Evolutionary conservation across 1,284 basidiomycete genomes (phyloP).

Genomic region (Mrakiaceae sp.): DNA sequence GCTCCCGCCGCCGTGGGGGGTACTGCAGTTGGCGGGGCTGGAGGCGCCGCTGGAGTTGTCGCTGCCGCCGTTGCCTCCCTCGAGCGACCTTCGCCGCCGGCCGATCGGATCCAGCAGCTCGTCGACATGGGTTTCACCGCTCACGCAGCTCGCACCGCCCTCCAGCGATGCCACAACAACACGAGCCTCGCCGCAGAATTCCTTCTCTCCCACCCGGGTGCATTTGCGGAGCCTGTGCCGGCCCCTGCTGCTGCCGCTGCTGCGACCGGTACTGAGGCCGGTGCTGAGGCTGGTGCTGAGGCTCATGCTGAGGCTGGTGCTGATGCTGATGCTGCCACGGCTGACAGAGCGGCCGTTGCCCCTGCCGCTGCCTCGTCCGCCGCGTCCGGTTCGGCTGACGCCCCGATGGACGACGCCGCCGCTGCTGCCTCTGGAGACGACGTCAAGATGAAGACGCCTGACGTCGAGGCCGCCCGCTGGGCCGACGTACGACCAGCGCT

Average conservation of each 20-base stretch:
- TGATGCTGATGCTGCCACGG: slow-evolving; percentile 17
- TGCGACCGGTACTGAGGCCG: not conserved
- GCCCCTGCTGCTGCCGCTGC: slow-evolving; percentile 22
- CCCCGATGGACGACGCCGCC: slow-evolving; percentile 7
- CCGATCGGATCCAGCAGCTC: slow-evolving; percentile 70
- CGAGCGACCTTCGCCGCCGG: slow-evolving; percentile 23
- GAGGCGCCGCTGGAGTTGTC: slow-evolving; percentile 30
- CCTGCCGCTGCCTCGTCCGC: slow-evolving; percentile 18
- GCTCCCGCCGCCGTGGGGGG: slow-evolving; percentile 14
- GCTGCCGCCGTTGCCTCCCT: slow-evolving; percentile 6
- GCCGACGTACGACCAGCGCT: slow-evolving; percentile 38
- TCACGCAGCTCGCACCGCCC: slow-evolving; percentile 67
- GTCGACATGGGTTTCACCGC: slow-evolving; percentile 96
- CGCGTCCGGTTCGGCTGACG: slow-evolving; percentile 7
- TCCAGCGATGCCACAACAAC: slow-evolving; percentile 77
- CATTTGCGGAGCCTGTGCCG: slow-evolving; percentile 42
- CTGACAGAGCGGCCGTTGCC: slow-evolving; percentile 11
- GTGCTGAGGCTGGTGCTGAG: slow-evolving; percentile 14
- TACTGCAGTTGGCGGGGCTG: slow-evolving; percentile 17
- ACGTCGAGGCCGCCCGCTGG: slow-evolving; percentile 14
- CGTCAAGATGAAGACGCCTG: slow-evolving; percentile 3
- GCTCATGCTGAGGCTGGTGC: slow-evolving; percentile 10
- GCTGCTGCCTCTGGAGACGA: slow-evolving; percentile 1
- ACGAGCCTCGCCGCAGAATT: slow-evolving; percentile 80
- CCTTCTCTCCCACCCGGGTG: slow-evolving; percentile 69